phyloP scores from a whole-genome alignment of 441 rosid species.

The Jatropha podagrica region DNA sequence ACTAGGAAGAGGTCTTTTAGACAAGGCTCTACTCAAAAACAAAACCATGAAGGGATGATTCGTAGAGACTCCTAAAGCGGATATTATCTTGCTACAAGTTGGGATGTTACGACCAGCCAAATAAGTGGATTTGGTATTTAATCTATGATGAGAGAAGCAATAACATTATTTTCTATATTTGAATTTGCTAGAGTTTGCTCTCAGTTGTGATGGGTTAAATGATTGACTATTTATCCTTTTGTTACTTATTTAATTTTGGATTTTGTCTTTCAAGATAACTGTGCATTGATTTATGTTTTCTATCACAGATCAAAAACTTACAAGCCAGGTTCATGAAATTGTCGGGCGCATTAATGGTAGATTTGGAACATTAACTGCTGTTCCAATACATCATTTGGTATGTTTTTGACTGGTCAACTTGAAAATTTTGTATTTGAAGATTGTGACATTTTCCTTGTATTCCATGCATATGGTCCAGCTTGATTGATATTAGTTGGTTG shows the following conservation, averaged over 20 bases:
- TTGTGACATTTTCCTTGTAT: background rate
- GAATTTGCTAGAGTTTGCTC: background rate
- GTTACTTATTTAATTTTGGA: constrained; percentile 1
- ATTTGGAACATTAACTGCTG: constrained; percentile 92
- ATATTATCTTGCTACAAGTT: no score
- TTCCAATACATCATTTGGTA: constrained; percentile 99
- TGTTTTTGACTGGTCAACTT: constrained; percentile 28
- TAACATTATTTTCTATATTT: background rate
- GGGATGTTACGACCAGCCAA: no score
- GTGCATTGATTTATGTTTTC: background rate
- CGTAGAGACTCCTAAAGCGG: no score
- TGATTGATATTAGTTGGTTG: background rate
- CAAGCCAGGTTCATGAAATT: constrained; percentile 99
- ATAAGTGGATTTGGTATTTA: no score
- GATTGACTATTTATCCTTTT: background rate
- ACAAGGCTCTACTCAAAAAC: no score
- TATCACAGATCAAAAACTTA: constrained; percentile 90
- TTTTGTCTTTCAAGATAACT: constrained; percentile 14
- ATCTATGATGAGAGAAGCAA: no score
- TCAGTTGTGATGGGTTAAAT: background rate
- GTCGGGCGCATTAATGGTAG: constrained; percentile 99
- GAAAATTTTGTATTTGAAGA: constrained; percentile 2
- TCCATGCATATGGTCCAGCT: background rate
- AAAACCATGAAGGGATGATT: no score
- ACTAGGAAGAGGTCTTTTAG: no score